These are phyloP conservation scores for Boletus tylopilopsis DNA, from an alignment of 768 basidiomycete genomes.

Conservation along the genomic window DNA sequence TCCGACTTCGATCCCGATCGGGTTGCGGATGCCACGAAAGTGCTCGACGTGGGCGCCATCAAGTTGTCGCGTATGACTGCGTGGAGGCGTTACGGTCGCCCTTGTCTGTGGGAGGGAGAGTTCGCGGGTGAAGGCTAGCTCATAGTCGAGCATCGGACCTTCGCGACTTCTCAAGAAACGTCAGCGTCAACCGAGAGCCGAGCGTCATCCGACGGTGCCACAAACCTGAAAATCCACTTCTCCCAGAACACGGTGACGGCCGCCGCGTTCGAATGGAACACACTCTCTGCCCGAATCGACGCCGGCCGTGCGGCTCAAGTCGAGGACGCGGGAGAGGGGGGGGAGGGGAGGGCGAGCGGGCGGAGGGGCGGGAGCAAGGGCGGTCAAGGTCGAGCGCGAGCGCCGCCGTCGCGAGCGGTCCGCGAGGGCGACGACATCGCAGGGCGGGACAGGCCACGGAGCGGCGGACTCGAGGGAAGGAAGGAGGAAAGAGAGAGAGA, in stretches of 20 bases:
- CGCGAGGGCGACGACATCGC: too few species aligned
- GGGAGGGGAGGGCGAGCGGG: too few species aligned
- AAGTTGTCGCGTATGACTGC: conserved; percentile 90
- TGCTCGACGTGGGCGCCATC: conserved; percentile 95
- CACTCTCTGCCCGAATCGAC: conserved; percentile 47
- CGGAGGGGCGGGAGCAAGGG: too few species aligned
- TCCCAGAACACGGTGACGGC: conserved; percentile 65
- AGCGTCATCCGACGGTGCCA: neutral
- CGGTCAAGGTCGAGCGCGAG: too few species aligned
- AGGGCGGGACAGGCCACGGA: too few species aligned
- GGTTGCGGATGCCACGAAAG: conserved; percentile 88
- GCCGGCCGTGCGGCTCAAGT: conserved; percentile 89
- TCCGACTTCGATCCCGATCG: conserved; percentile 95
- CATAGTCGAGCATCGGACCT: conserved; percentile 89
- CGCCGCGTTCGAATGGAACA: conserved; percentile 65
- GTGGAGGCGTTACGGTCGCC: conserved; percentile 87
- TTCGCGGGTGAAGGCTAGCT: conserved; percentile 83
- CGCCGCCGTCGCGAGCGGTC: too few species aligned
- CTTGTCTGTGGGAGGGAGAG: conserved; percentile 43
- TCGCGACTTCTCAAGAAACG: conserved; percentile 60
- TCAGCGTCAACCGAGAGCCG: neutral
- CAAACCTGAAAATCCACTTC: conserved; percentile 87
- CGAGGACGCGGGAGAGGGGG: conserved; percentile 86
- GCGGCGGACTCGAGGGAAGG: too few species aligned
- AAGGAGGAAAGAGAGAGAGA: too few species aligned